Base-by-base conservation (phyloP, 306 rosid species). In the Dalbergia cochinchinensis region DNA sequence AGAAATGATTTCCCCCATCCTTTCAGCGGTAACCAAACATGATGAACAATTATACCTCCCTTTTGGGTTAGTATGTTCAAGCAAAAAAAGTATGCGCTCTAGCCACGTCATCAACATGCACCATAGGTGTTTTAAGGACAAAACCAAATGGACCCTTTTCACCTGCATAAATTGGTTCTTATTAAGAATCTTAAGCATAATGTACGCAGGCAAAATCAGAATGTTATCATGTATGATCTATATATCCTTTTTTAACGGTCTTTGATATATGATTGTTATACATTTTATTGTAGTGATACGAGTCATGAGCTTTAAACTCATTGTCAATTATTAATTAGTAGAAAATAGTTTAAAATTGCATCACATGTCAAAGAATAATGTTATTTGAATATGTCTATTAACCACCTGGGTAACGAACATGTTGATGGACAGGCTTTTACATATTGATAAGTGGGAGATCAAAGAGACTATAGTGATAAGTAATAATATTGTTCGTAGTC, bases 11-110 rank as follows among this genome's bases (percentile, higher is more conserved):
- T 62, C 20, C 14, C 61, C 6, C 4, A 33, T 10, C 14, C 13
- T 62, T 75, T 75, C 79, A 31, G 5, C 14, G 31, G 79, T 75
- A 5, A 31, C 62, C 12, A 31, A 16, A 47, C 48, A 31, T 10
- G 19, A 7, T 61, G 79, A 75, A 62, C 79, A 75, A 47, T 5
- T 75, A 48, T 75, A 75, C 20, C 79, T 75, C 50, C 79, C 79
- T 61, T 45, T 62, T 45, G 79, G 61, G 22, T 47, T 75, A 10
- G 35, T 1, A 47, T 75, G 70, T 48, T 62, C 79, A 18, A 75
- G 61, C 11, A 75, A 31, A 62, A 75, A 75, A 62, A 74, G n/a
- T 45, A 47, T 75, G 79, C 42, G 78, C 58, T 26, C 69, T 59
- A 8, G 78, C 78, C 69, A 74, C 41, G 4, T 74, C 78, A 59